Base-by-base conservation (phyloP, 139 green algal species). In the Coelastrella sp. region DNA sequence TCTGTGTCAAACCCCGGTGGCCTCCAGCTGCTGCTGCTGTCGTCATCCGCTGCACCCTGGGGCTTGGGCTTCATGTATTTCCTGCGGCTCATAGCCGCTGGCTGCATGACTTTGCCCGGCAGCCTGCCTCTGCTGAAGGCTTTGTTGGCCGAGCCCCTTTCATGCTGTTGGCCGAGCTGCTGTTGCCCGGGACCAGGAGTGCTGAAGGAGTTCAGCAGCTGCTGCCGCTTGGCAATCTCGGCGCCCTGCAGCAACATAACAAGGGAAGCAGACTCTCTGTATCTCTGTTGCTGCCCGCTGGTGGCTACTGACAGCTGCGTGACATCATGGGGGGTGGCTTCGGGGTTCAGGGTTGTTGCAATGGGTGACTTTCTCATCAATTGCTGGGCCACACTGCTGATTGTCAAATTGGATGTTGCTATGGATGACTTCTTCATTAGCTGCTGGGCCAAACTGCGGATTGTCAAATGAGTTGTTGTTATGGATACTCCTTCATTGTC, bases 141-240 rank as follows among this genome's bases (percentile, higher is more conserved):
- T 47, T 47, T 47, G 32, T 47, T 47, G 32, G 32, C 32, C 0
- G 32, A 47, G 32, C 32, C 32, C 73, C n/a, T 23, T 8, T 78
- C 32, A 47, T 85, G 79, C 79, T 85, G 78, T 11, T 68, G 56
- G 5, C 66, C 16, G 5, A 73, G 80, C 10, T 86, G 80, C 20
- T 57, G 80, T 17, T 75, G 32, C 16, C 59, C 59, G 8, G 57
- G 64, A 11, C 80, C 80, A 22, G 16, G 5, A 14, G 68, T 8
- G 17, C 14, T 47, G 6, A 76, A 76, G 7, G 68, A 47, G 57
- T 54, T 85, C 7, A 86, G 80, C 60, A 86, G 61, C 59, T 86
- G 80, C 80, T 86, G 80, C 20, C 32, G 23, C 47, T 86, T 86
- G 11, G 82, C 88, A 61, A 77, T 82, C 22, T 92, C 65, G n/a